These are phyloP conservation scores for Schwanniomyces polymorphus DNA, from an alignment of 805 yeast genomes.

Conservation along the genomic window DNA sequence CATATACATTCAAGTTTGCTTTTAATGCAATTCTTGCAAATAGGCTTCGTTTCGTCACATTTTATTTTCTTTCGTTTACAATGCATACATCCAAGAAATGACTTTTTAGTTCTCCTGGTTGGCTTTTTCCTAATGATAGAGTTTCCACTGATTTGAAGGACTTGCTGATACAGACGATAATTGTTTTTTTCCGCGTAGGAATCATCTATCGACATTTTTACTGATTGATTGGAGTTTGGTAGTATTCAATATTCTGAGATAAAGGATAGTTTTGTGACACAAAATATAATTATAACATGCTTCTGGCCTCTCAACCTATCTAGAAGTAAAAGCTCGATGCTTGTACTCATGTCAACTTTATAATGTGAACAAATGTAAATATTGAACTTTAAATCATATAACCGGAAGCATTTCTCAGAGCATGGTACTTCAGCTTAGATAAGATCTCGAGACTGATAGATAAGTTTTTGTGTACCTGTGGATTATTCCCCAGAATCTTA, in stretches of 20 bases:
- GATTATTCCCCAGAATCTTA: too few relatives aligned
- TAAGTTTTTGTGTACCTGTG: too few relatives aligned
- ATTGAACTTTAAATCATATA: too few relatives aligned
- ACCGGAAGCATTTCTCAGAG: too few relatives aligned
- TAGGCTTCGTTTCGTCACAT: slow-evolving; percentile 30
- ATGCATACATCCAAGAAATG: slow-evolving; percentile 24
- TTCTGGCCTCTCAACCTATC: too few relatives aligned
- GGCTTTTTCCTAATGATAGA: not conserved
- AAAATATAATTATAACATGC: too few relatives aligned
- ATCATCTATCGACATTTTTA: not conserved
- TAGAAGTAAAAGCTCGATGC: too few relatives aligned
- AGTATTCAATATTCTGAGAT: not conserved
- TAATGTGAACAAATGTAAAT: too few relatives aligned
- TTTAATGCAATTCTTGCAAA: slow-evolving; percentile 24
- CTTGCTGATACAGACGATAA: not conserved
- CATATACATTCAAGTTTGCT: slow-evolving; percentile 11
- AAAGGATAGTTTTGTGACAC: too few relatives aligned
- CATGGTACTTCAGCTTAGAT: too few relatives aligned
- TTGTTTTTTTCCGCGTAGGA: not conserved
- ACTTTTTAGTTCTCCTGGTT: not conserved
- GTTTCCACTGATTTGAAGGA: not conserved
- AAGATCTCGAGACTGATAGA: too few relatives aligned
- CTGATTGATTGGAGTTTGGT: not conserved
- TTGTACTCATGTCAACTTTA: too few relatives aligned
- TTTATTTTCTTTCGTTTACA: slow-evolving; percentile 31